phyloP scores from a whole-genome alignment of 495 filamentous ascomycete genomes.

The Xylaria sp. region DNA sequence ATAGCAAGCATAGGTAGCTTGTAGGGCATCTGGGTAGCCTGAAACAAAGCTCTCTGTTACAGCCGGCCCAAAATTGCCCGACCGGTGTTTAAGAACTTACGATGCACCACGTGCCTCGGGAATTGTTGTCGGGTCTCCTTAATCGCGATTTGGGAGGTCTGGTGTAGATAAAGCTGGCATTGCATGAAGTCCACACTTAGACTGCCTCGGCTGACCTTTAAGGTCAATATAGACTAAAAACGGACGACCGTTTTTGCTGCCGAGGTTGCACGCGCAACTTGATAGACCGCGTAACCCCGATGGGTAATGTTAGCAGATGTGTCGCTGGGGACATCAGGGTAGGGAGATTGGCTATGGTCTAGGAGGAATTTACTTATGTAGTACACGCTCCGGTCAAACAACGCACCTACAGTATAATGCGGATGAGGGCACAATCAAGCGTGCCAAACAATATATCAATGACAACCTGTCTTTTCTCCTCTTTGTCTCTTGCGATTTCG shows the following conservation, averaged over 20 bases:
- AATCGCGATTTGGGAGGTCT: conserved; percentile 40
- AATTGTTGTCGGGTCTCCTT: conserved; percentile 29
- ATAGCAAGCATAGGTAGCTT: not conserved
- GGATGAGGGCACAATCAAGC: not conserved
- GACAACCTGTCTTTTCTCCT: not conserved
- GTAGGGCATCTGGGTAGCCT: not conserved
- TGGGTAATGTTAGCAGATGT: conserved; percentile 13
- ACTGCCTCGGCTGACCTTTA: conserved; percentile 36
- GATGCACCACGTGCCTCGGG: conserved; percentile 18
- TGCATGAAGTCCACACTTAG: conserved; percentile 35
- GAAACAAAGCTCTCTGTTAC: not conserved
- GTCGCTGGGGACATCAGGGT: conserved; percentile 31
- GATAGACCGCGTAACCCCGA: conserved; percentile 42
- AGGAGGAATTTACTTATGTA: too few species aligned
- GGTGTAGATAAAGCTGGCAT: conserved; percentile 39
- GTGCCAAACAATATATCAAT: not conserved
- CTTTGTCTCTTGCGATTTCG: not conserved
- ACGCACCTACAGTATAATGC: too few species aligned
- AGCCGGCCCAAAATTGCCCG: not conserved
- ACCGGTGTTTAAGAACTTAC: conserved; percentile 21
- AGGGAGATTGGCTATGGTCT: not conserved
- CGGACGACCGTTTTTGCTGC: too few species aligned
- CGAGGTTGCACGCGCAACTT: conserved; percentile 50
- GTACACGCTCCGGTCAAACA: too few species aligned
- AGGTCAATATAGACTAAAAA: too few species aligned